Base-by-base conservation (phyloP, 2,329 filamentous ascomycete species). In the Periconia digitata region DNA sequence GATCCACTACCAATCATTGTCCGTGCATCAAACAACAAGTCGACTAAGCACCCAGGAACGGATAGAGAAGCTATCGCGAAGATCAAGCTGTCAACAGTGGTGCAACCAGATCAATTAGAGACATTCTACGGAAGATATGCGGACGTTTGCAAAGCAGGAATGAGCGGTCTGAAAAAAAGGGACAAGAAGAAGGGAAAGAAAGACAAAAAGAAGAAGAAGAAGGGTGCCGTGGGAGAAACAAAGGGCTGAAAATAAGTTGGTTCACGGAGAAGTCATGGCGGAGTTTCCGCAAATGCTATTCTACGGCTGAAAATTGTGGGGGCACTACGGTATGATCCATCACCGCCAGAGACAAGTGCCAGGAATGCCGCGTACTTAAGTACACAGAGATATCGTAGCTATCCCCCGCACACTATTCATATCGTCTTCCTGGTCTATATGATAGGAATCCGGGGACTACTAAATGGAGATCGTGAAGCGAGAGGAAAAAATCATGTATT, bases 111-210 rank as follows among this genome's bases (percentile, higher is more conserved):
- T 49, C 83, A 87, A 5, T 71, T 97, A 10, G 91, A 95, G 45
- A 76, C 71, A 0, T 99, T 99, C 67, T 99, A 91, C 70, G 75
- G 78, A 23, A 80, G 83, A 43, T 99, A 97, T 75, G 92, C 91
- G 18, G 94, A 97, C 59, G 80, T 91, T 3, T 96, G 92, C 74
- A 96, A 95, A 76, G 77, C 80, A 0, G 90, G 91, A 6, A 96
- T 97, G 91, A 80, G 82, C 41, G 85, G 86, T 7, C 69, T 99
- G 74, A 97, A 96, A 83, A 96, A 95, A 68, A 82, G 94, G 59
- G 92, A 97, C 74, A 83, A 91, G 66, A 95, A 87, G 72, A 92
- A 90, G 80, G 85, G 86, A 58, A 89, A 87, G 75, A 83, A 82
- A 76, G 89, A 88, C 69, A 89, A 86, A 76, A 85, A 80, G 71